Percentiles rank a stretch among this genome's conserved stretches.
Conservation (phyloP, 371 early-diverging fungal genomes). For the Astathelohania contejeani region DNA sequence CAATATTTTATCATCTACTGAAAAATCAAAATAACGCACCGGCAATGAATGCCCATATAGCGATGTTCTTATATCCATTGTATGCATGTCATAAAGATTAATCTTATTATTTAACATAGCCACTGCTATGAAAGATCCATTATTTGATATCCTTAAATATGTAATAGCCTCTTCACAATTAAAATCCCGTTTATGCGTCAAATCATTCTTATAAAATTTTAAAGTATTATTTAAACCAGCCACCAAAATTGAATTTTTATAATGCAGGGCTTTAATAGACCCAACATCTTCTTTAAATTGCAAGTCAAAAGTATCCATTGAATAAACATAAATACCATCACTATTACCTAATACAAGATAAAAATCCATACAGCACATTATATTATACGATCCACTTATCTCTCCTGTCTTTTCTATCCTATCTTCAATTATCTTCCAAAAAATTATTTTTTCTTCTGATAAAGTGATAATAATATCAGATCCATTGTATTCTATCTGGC, state of each 20-base stretch:
- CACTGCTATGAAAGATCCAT: conserved; percentile 17
- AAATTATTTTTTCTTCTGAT: too few species aligned
- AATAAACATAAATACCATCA: too few species aligned
- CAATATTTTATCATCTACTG: conserved; percentile 24
- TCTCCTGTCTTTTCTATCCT: too few species aligned
- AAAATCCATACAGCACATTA: too few species aligned
- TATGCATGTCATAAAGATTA: conserved; percentile 28
- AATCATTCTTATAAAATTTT: conserved; percentile 6
- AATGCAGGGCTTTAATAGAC: neutral
- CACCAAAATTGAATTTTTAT: neutral
- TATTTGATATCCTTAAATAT: conserved; percentile 21
- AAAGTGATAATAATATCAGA: too few species aligned
- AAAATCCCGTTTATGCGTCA: conserved; percentile 12
- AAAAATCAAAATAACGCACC: conserved; percentile 35
- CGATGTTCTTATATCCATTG: conserved; percentile 15
- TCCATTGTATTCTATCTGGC: too few species aligned
- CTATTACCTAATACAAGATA: too few species aligned
- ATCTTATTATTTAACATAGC: conserved; percentile 38
- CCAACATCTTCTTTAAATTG: neutral
- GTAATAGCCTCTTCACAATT: conserved; percentile 21
- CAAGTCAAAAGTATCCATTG: conserved; percentile 3
- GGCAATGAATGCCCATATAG: conserved; percentile 52
- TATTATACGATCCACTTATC: too few species aligned
- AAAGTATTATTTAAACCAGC: conserved; percentile 9
- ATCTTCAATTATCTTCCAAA: too few species aligned